Percentiles rank a stretch among this genome's conserved stretches.
phyloP scores from a whole-genome alignment of 495 filamentous ascomycete genomes.

The Hypoxylon intermedium region DNA sequence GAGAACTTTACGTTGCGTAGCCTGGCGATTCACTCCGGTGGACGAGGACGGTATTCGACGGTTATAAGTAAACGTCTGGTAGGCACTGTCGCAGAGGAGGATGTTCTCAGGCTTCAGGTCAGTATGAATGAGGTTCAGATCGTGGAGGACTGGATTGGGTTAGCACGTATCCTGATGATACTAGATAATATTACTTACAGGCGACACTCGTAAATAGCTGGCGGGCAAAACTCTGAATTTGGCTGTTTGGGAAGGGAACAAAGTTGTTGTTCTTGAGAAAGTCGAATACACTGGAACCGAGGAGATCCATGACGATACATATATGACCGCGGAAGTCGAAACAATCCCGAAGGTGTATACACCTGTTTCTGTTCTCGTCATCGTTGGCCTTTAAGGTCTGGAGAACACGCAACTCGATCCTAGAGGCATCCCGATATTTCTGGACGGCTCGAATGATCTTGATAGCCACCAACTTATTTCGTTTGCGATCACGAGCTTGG shows the following conservation, averaged over 20 bases:
- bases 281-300: conserved; percentile 97
- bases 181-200: conserved; percentile 66
- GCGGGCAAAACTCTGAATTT: conserved; percentile 95
- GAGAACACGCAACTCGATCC: conserved; percentile 92
- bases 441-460: conserved; percentile 98
- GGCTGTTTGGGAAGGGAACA: conserved; percentile 97
- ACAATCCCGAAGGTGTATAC: conserved; percentile 95
- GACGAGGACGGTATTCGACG: conserved; percentile 93
- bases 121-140: conserved; percentile 97
- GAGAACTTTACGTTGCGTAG: conserved; percentile 84
- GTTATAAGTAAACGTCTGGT: conserved; percentile 97
- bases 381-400: conserved; percentile 91
- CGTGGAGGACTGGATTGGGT: conserved; percentile 78
- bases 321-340: conserved; percentile 98
- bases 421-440: conserved; percentile 96
- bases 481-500: conserved; percentile 80
- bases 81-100: conserved; percentile 83
- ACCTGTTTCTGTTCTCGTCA: conserved; percentile 89
- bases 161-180: conserved; percentile 39
- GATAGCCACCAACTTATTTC: conserved; percentile 82
- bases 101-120: conserved; percentile 99
- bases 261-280: conserved; percentile 95
- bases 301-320: conserved; percentile 96
- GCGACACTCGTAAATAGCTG: conserved; percentile 98
- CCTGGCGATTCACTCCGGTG: conserved; percentile 73